phyloP scores from a whole-genome alignment of 2,329 filamentous ascomycete species.

The Teratosphaeria zuluensis region DNA sequence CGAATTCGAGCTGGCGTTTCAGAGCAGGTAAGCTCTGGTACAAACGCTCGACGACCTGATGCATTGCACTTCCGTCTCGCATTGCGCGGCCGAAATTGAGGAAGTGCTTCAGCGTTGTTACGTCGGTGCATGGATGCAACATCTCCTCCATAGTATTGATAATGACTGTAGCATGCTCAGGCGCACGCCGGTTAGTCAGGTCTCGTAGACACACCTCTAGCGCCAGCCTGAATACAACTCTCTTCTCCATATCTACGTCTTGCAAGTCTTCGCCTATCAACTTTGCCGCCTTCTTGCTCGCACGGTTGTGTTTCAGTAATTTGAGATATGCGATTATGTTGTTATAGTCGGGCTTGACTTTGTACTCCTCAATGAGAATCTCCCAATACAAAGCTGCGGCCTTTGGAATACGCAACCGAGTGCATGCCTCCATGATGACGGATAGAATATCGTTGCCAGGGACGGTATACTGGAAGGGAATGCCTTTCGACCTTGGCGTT shows the following conservation, averaged over 20 bases:
- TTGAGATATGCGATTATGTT: slow-evolving; percentile 63
- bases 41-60: slow-evolving; percentile 18
- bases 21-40: slow-evolving; percentile 4
- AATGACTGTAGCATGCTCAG: slow-evolving; percentile 55
- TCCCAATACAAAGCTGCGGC: slow-evolving; percentile 72
- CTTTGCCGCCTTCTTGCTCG: slow-evolving; percentile 47
- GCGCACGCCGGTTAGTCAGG: slow-evolving; percentile 61
- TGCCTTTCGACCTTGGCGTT: not conserved
- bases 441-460: slow-evolving; percentile 54
- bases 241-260: slow-evolving; percentile 2
- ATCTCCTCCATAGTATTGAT: slow-evolving; percentile 52
- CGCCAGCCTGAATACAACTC: slow-evolving; percentile 58
- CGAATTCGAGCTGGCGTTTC: slow-evolving; percentile 5
- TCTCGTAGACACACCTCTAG: slow-evolving; percentile 67
- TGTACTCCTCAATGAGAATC: slow-evolving; percentile 50
- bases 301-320: slow-evolving; percentile 54
- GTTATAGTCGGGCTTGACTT: slow-evolving; percentile 60
- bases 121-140: slow-evolving; percentile 38
- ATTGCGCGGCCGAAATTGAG: slow-evolving; percentile 46
- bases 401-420: slow-evolving; percentile 49
- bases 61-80: slow-evolving; percentile 8
- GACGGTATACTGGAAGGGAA: slow-evolving; percentile 30
- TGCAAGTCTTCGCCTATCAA: not conserved
- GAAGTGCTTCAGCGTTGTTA: slow-evolving; percentile 45
- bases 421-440: slow-evolving; percentile 56